Conservation (phyloP, 2,329 filamentous ascomycete genomes). For the Aspergillus puulaauensis region DNA sequence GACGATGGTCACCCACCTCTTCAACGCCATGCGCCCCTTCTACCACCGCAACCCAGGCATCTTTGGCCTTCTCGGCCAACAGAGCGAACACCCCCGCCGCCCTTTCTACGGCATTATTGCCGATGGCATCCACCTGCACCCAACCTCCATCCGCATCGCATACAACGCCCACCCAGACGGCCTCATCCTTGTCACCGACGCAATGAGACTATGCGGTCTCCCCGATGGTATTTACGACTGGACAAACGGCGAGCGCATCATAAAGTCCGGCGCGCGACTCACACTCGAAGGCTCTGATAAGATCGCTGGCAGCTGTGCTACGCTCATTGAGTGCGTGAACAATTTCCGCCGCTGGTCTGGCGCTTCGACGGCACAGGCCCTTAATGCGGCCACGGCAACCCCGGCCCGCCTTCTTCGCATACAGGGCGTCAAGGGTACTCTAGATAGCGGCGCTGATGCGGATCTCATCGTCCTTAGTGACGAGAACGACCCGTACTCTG, state of each 20-base stretch:
- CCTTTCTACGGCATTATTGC: slow-evolving; percentile 89
- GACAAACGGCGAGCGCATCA: slow-evolving; percentile 69
- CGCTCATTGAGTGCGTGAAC: slow-evolving; percentile 45
- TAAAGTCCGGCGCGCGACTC: slow-evolving; percentile 65
- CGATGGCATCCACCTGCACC: slow-evolving; percentile 87
- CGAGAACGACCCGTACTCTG: slow-evolving; percentile 28
- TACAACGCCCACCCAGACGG: slow-evolving; percentile 82
- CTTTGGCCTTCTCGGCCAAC: slow-evolving; percentile 74
- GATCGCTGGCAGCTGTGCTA: slow-evolving; percentile 67
- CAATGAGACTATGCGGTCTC: slow-evolving; percentile 82
- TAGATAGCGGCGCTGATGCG: slow-evolving; percentile 43
- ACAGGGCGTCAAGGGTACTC: slow-evolving; percentile 38
- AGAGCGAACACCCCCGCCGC: slow-evolving; percentile 49
- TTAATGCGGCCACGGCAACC: slow-evolving; percentile 41
- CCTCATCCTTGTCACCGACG: slow-evolving; percentile 86
- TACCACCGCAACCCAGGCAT: slow-evolving; percentile 90
- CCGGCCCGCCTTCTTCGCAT: slow-evolving; percentile 41
- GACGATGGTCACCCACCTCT: slow-evolving; percentile 88
- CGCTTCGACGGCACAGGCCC: slow-evolving; percentile 38
- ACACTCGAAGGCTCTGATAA: slow-evolving; percentile 75
- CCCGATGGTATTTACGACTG: slow-evolving; percentile 82
- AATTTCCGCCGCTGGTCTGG: slow-evolving; percentile 45
- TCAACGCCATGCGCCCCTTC: slow-evolving; percentile 89
- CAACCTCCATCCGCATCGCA: slow-evolving; percentile 84
- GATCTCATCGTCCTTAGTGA: slow-evolving; percentile 43